Evolutionary conservation across 1,284 basidiomycete species (phyloP).

Genomic region (Cystobasidiaceae sp.): DNA sequence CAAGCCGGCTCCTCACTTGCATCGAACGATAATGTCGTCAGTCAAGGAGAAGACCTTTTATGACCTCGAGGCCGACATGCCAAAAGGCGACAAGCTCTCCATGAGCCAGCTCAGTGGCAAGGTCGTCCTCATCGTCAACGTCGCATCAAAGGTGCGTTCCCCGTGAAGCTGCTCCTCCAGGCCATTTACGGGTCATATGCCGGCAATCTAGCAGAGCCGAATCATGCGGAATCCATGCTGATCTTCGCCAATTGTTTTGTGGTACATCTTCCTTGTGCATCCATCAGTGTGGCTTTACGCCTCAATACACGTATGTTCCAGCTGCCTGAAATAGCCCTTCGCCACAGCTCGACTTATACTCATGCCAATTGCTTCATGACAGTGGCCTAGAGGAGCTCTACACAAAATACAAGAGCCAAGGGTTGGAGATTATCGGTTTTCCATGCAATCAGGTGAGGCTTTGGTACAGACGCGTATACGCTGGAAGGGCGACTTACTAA

Average conservation of each 20-base stretch:
- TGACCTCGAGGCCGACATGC: constrained; percentile 48
- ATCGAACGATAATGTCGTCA: constrained; percentile 16
- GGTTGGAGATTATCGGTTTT: constrained; percentile 46
- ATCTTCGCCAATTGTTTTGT: no score
- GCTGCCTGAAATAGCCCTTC: not conserved
- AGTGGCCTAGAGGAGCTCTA: constrained; percentile 45
- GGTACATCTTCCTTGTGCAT: not conserved
- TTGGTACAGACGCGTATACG: constrained; percentile 27
- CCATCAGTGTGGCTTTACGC: constrained; percentile 36
- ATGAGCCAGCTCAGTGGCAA: constrained; percentile 50
- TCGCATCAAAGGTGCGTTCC: constrained; percentile 51
- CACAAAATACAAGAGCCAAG: constrained; percentile 51
- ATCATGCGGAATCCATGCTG: no score
- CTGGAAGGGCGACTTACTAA: not conserved
- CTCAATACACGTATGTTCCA: constrained; percentile 13
- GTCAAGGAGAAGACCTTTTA: constrained; percentile 43
- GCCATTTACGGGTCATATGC: not conserved
- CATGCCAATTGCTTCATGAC: not conserved
- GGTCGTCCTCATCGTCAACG: constrained; percentile 54
- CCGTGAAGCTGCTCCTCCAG: not conserved
- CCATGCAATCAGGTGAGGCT: constrained; percentile 48
- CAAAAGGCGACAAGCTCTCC: constrained; percentile 29
- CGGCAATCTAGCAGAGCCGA: not conserved
- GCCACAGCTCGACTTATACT: no score
- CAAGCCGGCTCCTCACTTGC: no score